phyloP scores from a whole-genome alignment of 148 eudicot genomes.

The Spergularia marina region DNA sequence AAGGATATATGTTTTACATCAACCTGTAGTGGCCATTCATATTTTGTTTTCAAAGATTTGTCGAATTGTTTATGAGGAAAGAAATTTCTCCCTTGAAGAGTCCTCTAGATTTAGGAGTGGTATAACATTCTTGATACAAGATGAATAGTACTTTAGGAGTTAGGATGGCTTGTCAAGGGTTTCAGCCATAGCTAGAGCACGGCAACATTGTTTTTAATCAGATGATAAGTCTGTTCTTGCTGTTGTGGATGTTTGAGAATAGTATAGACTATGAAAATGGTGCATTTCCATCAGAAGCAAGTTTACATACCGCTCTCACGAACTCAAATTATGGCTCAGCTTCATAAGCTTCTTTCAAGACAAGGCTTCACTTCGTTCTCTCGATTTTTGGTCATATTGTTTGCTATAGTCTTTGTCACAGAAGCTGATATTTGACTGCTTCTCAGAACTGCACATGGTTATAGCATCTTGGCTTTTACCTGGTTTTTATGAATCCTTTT shows the following conservation, averaged over 20 bases:
- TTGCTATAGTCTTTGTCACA: background rate
- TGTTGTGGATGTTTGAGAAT: background rate
- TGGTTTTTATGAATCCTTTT: background rate
- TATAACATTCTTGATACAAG: no score
- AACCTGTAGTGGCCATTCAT: background rate
- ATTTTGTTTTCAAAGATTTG: background rate
- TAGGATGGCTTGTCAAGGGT: background rate
- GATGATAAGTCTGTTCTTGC: background rate
- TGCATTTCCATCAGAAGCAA: background rate
- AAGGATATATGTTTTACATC: no score
- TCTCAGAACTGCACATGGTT: background rate
- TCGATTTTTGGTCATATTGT: no score
- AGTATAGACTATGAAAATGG: background rate
- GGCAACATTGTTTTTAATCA: background rate
- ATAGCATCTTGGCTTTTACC: background rate
- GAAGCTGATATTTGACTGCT: background rate
- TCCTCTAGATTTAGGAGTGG: background rate
- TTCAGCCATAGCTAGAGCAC: background rate
- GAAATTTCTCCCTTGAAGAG: background rate
- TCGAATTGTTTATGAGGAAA: background rate
- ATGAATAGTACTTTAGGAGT: background rate
- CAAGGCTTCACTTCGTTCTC: background rate
- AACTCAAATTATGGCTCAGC: no score
- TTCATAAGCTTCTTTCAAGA: no score
- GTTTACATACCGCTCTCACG: background rate